Conservation (phyloP, 2,329 filamentous ascomycete species). For the Parastagonospora nodorum region DNA sequence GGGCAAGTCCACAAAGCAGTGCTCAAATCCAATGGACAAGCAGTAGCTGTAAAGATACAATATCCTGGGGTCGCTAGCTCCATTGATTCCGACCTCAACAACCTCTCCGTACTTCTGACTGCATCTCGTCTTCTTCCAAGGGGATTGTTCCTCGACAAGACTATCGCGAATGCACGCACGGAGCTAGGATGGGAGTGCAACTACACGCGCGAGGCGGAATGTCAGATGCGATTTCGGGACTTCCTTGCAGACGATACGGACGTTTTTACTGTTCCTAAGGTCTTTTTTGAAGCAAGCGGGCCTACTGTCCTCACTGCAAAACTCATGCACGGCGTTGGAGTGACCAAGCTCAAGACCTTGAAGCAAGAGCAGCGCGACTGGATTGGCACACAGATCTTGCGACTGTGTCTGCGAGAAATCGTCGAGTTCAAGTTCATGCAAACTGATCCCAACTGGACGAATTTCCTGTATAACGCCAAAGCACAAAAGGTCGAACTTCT, state of each 20-base stretch:
- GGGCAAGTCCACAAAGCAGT: slow-evolving; percentile 91
- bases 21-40: slow-evolving; percentile 72
- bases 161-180: slow-evolving; percentile 89
- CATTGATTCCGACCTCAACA: slow-evolving; percentile 95
- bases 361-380: slow-evolving; percentile 87
- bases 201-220: slow-evolving; percentile 86
- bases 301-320: slow-evolving; percentile 91
- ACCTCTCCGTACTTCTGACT: slow-evolving; percentile 86
- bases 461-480: slow-evolving; percentile 85
- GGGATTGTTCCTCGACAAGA: slow-evolving; percentile 93
- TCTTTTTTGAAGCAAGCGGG: slow-evolving; percentile 79
- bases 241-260: slow-evolving; percentile 76
- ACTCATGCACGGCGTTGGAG: slow-evolving; percentile 82
- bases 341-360: slow-evolving; percentile 78
- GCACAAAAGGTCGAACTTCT: slow-evolving; percentile 81
- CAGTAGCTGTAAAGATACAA: slow-evolving; percentile 94
- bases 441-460: slow-evolving; percentile 99
- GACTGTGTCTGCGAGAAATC: slow-evolving; percentile 90
- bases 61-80: slow-evolving; percentile 95
- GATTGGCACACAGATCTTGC: slow-evolving; percentile 93
- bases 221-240: slow-evolving; percentile 73
- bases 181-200: slow-evolving; percentile 98
- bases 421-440: slow-evolving; percentile 98
- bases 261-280: slow-evolving; percentile 78
- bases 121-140: slow-evolving; percentile 89